A percentile compares a stretch with the other conserved stretches of the same genome.
phyloP scores from a whole-genome alignment of 495 filamentous ascomycete species.

The Aspergillus taichungensis region DNA sequence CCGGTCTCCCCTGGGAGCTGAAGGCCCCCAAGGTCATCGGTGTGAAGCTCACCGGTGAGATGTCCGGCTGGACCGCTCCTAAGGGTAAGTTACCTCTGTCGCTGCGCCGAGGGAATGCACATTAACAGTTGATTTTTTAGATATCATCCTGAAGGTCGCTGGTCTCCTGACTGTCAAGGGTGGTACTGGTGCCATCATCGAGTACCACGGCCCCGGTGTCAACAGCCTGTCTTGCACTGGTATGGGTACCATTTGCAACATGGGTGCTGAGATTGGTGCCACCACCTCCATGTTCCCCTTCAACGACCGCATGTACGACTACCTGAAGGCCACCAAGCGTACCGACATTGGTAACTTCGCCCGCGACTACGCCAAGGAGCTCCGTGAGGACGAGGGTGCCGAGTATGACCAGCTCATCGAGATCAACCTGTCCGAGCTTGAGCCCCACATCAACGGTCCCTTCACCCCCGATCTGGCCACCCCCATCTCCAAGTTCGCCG shows the following conservation, averaged over 20 bases:
- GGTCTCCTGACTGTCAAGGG: constrained; percentile 97
- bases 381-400: constrained; percentile 84
- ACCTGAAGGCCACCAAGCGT: constrained; percentile 89
- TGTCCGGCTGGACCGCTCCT: constrained; percentile 90
- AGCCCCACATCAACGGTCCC: constrained; percentile 97
- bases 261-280: constrained; percentile 90
- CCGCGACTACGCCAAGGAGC: constrained; percentile 72
- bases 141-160: constrained; percentile 97
- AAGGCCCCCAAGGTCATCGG: constrained; percentile 98
- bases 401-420: constrained; percentile 96
- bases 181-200: constrained; percentile 93
- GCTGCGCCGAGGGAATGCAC: not conserved
- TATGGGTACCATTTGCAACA: constrained; percentile 68
- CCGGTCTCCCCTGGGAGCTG: constrained; percentile 93
- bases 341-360: constrained; percentile 83
- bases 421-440: constrained; percentile 88
- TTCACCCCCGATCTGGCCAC: constrained; percentile 99
- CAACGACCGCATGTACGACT: constrained; percentile 96
- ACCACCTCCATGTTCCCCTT: constrained; percentile 99
- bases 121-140: constrained; percentile 31
- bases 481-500: constrained; percentile 93
- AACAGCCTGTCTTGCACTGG: constrained; percentile 58
- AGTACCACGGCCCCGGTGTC: constrained; percentile 87
- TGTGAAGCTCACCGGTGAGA: constrained; percentile 80
- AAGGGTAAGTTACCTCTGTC: constrained; percentile 40